phyloP scores from a whole-genome alignment of 2,329 filamentous ascomycete genomes.

The Verticillium albo-atrum region DNA sequence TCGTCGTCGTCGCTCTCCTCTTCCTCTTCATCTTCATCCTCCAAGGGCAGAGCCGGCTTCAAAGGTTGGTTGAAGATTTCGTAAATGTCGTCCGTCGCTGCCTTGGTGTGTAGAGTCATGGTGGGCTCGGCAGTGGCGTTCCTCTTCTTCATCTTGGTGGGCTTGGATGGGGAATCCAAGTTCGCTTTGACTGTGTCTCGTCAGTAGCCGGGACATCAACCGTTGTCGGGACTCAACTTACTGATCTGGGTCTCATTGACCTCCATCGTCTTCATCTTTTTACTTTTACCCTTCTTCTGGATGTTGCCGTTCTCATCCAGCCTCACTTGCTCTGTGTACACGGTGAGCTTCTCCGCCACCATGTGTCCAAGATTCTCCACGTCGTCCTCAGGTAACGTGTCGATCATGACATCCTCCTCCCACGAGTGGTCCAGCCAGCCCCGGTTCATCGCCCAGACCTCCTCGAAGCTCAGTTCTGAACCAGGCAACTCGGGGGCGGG shows the following conservation, averaged over 20 bases:
- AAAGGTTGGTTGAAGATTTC: constrained; percentile 92
- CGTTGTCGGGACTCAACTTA: constrained; percentile 40
- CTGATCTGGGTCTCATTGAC: constrained; percentile 90
- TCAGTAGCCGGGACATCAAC: constrained; percentile 19
- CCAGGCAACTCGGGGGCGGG: constrained; percentile 67
- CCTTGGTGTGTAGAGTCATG: constrained; percentile 94
- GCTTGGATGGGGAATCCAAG: constrained; percentile 73
- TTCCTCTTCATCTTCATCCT: constrained; percentile 23
- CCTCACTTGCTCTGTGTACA: constrained; percentile 39
- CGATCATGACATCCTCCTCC: constrained; percentile 34
- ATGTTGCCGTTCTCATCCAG: constrained; percentile 58
- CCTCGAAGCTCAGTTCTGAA: constrained; percentile 85
- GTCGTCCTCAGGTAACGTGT: constrained; percentile 6
- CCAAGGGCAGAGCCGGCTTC: constrained; percentile 28
- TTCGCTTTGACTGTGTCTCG: constrained; percentile 75
- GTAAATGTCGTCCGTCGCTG: constrained; percentile 96
- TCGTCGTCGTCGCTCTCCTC: constrained; percentile 54
- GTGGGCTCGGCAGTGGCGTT: constrained; percentile 70
- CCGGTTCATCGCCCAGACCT: constrained; percentile 73
- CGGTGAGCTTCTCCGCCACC: constrained; percentile 31
- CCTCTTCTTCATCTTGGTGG: constrained; percentile 79
- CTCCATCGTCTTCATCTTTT: constrained; percentile 78
- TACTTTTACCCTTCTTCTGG: constrained; percentile 42
- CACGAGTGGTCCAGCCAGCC: constrained; percentile 62
- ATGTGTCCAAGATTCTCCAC: constrained; percentile 15